Evolutionary conservation across 805 yeast species (phyloP), one percentile per base, ranked within the genome.

Genomic region (Candida orba): DNA sequence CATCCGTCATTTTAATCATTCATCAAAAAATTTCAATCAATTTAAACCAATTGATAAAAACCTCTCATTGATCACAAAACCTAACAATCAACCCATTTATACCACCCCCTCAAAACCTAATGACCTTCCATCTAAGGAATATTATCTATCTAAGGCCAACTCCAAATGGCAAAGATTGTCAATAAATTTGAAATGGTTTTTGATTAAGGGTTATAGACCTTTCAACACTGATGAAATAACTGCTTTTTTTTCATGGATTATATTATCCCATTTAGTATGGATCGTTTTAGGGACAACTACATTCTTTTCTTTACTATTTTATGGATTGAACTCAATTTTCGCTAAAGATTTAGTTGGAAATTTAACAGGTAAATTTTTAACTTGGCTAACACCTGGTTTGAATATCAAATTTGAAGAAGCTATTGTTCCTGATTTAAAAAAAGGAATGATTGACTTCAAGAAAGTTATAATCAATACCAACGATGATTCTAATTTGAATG

Each of bases 271-370:
- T 62, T 78, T 85, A 2, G 59, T 85, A 2, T 75, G 95, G 75
- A 67, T 90, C 36, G 65, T 89, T 13, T 65, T 88, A 31, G 96
- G 90, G 1, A 89, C 98, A 8, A 90, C 98, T 2, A 89, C 97
- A 3, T 91, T 91, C 58, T 77, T 88, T 41, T 88, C 96, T 10
- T 65, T 90, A 35, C 68, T 90, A 4, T 71, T 91, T 33, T 76
- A 50, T 81, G 65, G 80, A 81, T 2, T 68, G 79, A 57, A 88
- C 85, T 60, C 96, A 1, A 83, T 88, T 10, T 81, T 87, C 56
- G 95, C 95, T 13, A 91, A 88, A 58, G 96, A 89, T 54, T 71
- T 81, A 47, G 87, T 88, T n/a, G 96, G 95, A 1, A 70, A 81
- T 41, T 68, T 76, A 56, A 73, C 86, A 23, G 97, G 96, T 3